phyloP scores from a whole-genome alignment of 768 basidiomycete species.

The Lactarius indigo region DNA sequence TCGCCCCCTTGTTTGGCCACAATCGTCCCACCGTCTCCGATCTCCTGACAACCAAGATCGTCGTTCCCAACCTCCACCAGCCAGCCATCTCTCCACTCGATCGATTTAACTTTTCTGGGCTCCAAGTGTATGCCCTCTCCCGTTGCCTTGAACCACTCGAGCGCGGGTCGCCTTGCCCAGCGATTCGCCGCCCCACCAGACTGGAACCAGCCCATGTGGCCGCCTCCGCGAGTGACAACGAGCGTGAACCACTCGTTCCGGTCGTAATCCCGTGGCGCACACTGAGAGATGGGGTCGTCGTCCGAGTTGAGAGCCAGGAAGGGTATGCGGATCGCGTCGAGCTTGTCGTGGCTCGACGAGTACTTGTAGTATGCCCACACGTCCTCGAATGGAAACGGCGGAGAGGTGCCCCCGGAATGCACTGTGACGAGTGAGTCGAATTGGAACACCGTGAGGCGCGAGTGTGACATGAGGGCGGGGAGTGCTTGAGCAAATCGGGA shows the following conservation, averaged over 20 bases:
- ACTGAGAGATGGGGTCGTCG: constrained; percentile 79
- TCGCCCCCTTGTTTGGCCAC: neutral
- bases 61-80: constrained; percentile 50
- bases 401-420: constrained; percentile 58
- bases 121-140: constrained; percentile 49
- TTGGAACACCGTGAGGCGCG: constrained; percentile 49
- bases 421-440: constrained; percentile 66
- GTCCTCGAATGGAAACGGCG: constrained; percentile 46
- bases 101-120: constrained; percentile 31
- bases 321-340: constrained; percentile 63
- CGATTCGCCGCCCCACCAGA: constrained; percentile 36
- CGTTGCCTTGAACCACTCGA: constrained; percentile 69
- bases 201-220: constrained; percentile 89
- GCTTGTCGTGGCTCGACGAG: constrained; percentile 59
- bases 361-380: constrained; percentile 49
- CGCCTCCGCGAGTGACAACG: constrained; percentile 67
- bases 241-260: constrained; percentile 54
- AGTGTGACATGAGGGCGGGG: constrained; percentile 41
- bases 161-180: constrained; percentile 69
- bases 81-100: constrained; percentile 55
- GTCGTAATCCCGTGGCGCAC: constrained; percentile 55
- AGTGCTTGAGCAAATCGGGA: constrained; percentile 49
- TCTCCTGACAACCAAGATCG: constrained; percentile 55
- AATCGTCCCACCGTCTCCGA: constrained; percentile 45
- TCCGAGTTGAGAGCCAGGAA: constrained; percentile 74